Conservation (phyloP, 192 early-diverging fungal genomes). For the Entophlyctis luteolus region DNA sequence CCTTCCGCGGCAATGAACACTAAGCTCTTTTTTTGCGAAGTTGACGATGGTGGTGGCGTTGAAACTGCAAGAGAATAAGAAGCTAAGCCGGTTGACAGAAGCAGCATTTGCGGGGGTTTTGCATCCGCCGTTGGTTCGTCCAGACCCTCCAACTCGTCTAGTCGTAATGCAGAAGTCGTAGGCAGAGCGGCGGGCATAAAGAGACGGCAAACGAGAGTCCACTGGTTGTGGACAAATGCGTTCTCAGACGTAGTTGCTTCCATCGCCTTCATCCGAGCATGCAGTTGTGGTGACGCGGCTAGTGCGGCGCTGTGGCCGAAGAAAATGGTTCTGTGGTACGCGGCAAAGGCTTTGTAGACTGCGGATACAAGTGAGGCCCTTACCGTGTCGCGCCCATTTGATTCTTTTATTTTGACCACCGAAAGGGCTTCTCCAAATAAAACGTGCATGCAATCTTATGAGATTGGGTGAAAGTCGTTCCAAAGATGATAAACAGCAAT, state of each 20-base stretch:
- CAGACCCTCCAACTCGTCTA: background rate
- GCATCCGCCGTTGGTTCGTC: background rate
- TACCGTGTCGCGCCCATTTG: too few species aligned
- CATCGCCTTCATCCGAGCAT: background rate
- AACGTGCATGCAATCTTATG: too few species aligned
- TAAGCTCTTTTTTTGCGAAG: background rate
- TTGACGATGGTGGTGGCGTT: background rate
- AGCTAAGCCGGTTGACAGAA: background rate
- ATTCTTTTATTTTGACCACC: too few species aligned
- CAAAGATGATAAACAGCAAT: too few species aligned
- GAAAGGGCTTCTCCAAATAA: too few species aligned
- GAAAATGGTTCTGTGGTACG: slow-evolving; percentile 1
- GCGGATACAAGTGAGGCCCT: too few species aligned
- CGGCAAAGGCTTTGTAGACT: too few species aligned
- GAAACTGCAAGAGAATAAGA: background rate
- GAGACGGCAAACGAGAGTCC: background rate
- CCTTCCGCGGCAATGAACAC: background rate
- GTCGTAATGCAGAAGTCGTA: background rate
- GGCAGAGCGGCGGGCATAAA: background rate
- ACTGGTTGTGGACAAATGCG: background rate
- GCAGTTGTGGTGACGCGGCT: slow-evolving; percentile 2
- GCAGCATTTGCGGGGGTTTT: background rate
- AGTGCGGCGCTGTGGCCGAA: background rate
- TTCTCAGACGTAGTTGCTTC: background rate
- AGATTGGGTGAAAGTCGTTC: too few species aligned